Evolutionary conservation across 805 yeast genomes (phyloP).

Genomic region (Saccharomycopsis lassenensis): DNA sequence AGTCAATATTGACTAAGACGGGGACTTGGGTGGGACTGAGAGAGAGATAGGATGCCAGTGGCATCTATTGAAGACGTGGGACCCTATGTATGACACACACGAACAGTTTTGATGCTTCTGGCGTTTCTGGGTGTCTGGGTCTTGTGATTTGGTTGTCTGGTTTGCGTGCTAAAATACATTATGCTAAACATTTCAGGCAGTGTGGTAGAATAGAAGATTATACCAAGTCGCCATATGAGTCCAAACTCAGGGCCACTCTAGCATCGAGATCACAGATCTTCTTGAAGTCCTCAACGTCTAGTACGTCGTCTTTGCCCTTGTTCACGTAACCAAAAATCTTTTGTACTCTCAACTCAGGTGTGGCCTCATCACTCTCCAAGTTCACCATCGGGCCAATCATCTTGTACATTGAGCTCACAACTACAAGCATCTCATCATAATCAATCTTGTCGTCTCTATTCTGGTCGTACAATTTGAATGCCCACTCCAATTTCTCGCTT

Average conservation of each 20-base stretch:
- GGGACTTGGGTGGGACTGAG: too few species aligned
- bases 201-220: too few species aligned
- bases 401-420: slow-evolving; percentile 76
- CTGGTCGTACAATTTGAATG: slow-evolving; percentile 78
- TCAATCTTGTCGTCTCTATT: slow-evolving; percentile 68
- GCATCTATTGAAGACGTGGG: slow-evolving; percentile 1
- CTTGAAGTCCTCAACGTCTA: slow-evolving; percentile 76
- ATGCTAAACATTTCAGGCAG: too few species aligned
- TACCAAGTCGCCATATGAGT: slow-evolving; percentile 71
- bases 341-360: slow-evolving; percentile 79
- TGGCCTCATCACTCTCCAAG: slow-evolving; percentile 76
- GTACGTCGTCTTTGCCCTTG: slow-evolving; percentile 55
- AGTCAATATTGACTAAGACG: too few species aligned
- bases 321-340: slow-evolving; percentile 71
- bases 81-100: too few species aligned
- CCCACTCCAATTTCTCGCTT: slow-evolving; percentile 83
- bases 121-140: too few species aligned
- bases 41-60: too few species aligned
- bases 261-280: slow-evolving; percentile 74
- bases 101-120: too few species aligned
- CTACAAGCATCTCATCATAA: slow-evolving; percentile 68
- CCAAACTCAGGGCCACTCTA: slow-evolving; percentile 63
- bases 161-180: too few species aligned
- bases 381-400: slow-evolving; percentile 95
- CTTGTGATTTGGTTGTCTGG: too few species aligned